Base-by-base conservation (phyloP, 345 rosid genomes). In the Luvunga scandens region DNA sequence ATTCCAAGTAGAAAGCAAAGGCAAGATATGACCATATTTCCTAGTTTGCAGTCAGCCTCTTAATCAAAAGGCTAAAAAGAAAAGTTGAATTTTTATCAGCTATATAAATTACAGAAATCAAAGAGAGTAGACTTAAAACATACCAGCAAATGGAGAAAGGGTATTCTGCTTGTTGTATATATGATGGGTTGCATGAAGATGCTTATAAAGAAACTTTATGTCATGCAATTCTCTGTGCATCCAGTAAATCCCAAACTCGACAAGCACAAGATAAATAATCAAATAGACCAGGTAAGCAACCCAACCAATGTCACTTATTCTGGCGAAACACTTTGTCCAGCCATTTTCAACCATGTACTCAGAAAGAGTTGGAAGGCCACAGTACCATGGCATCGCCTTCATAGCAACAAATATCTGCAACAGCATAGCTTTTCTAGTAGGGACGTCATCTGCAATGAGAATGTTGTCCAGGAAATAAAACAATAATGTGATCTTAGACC, bases 141-240 rank as follows among this genome's bases (percentile, higher is more conserved):
- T 85, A 94, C 99, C 99, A 10, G 98, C 99, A 84, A 92, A 96
- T 1, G 97, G 99, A 72, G 98, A 96, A 31, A 96, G 94, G 57
- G 98, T 96, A 63, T 94, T 94, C 84, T 94, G 97, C 92, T 96
- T 96, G 85, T 96, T 94, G 90, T 94, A 96, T 87, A 96, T 90
- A 74, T 94, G 99, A 79, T 96, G 98, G 7, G 94, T 91, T 1
- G 94, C 97, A 77, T 94, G 98, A 77, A 96, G 92, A 78, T 88
- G 84, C 85, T 92, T 96, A 88, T 96, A 96, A 0, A 96, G 81
- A 80, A 94, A 96, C 81, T 96, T 94, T 64, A 96, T 94, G 85
- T 92, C 99, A 81, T 96, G 99, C 81, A 94, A 85, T 87, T 92
- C 95, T 80, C 97, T 80, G 66, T 96, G 98, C 97, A 92, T 89